phyloP scores from a whole-genome alignment of 2,329 filamentous ascomycete species.

The Chaetomium olivaceum region DNA sequence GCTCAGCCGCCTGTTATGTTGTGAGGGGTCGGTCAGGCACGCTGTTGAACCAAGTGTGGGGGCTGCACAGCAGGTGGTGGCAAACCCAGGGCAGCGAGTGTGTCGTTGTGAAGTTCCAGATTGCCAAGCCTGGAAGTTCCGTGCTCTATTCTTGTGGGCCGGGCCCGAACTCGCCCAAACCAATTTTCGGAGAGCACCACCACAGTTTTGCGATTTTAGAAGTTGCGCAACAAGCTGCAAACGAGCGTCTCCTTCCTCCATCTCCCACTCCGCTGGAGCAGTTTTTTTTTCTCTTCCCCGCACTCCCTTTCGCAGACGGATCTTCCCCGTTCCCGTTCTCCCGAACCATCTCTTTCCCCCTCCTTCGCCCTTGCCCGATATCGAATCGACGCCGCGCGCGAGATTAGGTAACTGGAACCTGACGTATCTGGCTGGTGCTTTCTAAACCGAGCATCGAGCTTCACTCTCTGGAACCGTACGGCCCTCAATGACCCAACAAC shows the following conservation, averaged over 20 bases:
- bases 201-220: slow-evolving; percentile 26
- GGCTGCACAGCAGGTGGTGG: neutral
- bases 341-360: neutral
- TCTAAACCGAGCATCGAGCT: neutral
- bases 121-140: slow-evolving; percentile 26
- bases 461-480: neutral
- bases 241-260: slow-evolving; percentile 20
- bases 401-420: slow-evolving; percentile 13
- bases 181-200: slow-evolving; percentile 29
- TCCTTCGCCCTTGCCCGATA: neutral
- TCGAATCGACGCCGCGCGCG: neutral
- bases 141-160: slow-evolving; percentile 23
- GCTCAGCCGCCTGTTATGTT: neutral
- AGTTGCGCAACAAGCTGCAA: slow-evolving; percentile 23
- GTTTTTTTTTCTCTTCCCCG: neutral
- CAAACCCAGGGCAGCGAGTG: neutral
- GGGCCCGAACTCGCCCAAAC: slow-evolving; percentile 28
- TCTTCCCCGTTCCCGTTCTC: neutral
- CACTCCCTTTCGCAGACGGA: neutral
- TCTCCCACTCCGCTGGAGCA: slow-evolving; percentile 5
- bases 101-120: too few relatives aligned
- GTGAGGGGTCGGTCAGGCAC: neutral
- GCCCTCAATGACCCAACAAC: neutral
- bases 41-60: neutral
- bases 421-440: slow-evolving; percentile 6